Conservation (phyloP, 768 basidiomycete species). For the Paxillus rubicundulus region DNA sequence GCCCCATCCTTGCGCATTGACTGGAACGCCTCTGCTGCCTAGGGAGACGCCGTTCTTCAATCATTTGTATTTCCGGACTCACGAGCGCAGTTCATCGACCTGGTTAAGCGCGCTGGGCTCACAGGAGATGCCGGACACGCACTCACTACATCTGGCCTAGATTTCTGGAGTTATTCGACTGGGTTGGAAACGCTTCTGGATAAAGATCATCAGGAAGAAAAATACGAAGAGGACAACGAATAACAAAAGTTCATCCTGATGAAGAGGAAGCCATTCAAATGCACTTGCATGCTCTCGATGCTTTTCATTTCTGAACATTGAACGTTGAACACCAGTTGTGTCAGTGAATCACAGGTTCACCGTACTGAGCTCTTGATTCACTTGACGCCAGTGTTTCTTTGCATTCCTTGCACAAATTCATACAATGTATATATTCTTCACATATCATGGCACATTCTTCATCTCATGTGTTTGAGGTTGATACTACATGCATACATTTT, state of each 20-base stretch:
- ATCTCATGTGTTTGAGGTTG: background rate
- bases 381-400: constrained; percentile 12
- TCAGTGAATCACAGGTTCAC: too few relatives aligned
- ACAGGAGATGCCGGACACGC: constrained; percentile 29
- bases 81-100: constrained; percentile 59
- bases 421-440: background rate
- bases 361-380: background rate
- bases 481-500: background rate
- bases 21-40: constrained; percentile 8
- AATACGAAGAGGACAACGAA: constrained; percentile 6
- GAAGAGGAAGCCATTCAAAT: background rate
- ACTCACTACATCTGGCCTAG: constrained; percentile 42
- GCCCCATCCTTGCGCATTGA: constrained; percentile 1
- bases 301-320: background rate
- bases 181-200: constrained; percentile 7
- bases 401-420: too few relatives aligned
- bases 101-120: constrained; percentile 49
- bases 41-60: constrained; percentile 58
- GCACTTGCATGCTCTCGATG: too few relatives aligned
- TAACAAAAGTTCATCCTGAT: background rate
- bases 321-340: background rate
- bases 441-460: background rate
- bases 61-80: constrained; percentile 76
- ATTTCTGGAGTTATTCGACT: constrained; percentile 68
- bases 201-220: background rate